Conservation (phyloP, 2,329 filamentous ascomycete genomes). For the Beauveria pseudobassiana region DNA sequence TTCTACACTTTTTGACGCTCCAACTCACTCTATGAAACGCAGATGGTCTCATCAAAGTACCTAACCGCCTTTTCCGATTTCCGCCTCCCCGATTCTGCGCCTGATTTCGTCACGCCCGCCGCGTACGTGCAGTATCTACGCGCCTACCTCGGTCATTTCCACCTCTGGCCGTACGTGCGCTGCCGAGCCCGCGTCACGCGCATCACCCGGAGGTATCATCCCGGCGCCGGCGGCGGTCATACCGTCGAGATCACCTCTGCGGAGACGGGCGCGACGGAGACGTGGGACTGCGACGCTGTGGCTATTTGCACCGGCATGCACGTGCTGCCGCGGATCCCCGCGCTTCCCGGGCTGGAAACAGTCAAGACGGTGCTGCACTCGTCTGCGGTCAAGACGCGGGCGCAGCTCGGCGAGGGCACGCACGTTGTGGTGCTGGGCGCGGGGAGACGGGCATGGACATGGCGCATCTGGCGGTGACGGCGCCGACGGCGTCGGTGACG, state of each 20-base stretch:
- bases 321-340: conserved; percentile 31
- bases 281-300: conserved; percentile 32
- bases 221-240: neutral
- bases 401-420: conserved; percentile 31
- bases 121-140: conserved; percentile 36
- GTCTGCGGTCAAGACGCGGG: conserved; percentile 32
- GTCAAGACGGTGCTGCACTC: conserved; percentile 34
- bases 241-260: neutral
- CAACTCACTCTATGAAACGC: neutral
- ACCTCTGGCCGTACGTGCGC: conserved; percentile 29
- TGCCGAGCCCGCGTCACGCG: conserved; percentile 24
- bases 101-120: conserved; percentile 36
- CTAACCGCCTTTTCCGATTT: conserved; percentile 44
- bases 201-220: conserved; percentile 17
- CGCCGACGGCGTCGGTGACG: conserved; percentile 32
- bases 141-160: conserved; percentile 31
- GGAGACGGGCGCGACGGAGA: neutral
- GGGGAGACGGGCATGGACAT: conserved; percentile 40
- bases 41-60: conserved; percentile 42
- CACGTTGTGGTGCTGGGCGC: conserved; percentile 36
- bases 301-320: conserved; percentile 39
- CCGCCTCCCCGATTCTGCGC: conserved; percentile 30
- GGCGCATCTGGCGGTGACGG: conserved; percentile 36
- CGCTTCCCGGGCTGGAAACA: conserved; percentile 31
- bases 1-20: neutral